phyloP scores from a whole-genome alignment of 73 alveolate species.

The Paramecium octaurelia region DNA sequence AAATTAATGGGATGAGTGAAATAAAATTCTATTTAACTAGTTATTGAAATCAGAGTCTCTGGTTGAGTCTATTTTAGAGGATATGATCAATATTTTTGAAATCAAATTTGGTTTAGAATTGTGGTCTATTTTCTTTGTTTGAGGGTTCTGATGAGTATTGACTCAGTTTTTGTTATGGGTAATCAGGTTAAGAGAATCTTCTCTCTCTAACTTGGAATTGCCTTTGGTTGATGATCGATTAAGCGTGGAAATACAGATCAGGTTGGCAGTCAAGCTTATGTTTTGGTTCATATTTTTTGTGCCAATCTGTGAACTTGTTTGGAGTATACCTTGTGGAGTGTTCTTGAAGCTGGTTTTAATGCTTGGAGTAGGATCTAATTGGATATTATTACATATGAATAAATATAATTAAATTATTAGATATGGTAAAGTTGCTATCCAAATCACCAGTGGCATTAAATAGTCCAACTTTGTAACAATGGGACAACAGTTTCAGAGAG shows the following conservation, averaged over 20 bases:
- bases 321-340: neutral
- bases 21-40: too few species aligned
- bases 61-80: neutral
- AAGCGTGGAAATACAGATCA: neutral
- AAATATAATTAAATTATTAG: neutral
- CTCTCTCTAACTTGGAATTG: neutral
- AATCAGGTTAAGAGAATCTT: neutral
- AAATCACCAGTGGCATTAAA: constrained; percentile 35
- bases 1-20: neutral
- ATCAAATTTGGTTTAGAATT: neutral
- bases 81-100: neutral
- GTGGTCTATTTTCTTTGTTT: neutral
- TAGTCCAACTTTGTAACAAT: neutral
- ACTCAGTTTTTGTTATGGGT: neutral
- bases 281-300: neutral
- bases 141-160: neutral
- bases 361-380: neutral
- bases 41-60: neutral
- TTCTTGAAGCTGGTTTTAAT: neutral
- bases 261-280: neutral
- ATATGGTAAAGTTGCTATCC: constrained; percentile 33
- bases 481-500: constrained; percentile 28
- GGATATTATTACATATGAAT: neutral
- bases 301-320: neutral
- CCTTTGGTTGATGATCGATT: neutral